These are phyloP conservation scores for Candida sp. DNA, from an alignment of 1,139 yeast genomes.

Conservation along the genomic window DNA sequence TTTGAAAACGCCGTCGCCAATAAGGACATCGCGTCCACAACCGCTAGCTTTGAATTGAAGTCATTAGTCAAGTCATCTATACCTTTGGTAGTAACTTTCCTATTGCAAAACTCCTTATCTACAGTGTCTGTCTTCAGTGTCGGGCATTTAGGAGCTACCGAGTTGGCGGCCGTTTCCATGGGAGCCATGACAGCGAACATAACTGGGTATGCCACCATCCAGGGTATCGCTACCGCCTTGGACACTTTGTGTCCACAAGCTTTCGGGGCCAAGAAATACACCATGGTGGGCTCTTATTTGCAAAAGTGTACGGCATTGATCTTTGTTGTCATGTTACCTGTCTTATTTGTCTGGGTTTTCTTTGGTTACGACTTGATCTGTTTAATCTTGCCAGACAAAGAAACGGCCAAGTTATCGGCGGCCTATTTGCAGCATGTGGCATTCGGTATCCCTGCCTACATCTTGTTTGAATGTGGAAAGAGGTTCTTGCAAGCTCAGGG, in stretches of 20 bases:
- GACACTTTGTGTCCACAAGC: constrained; percentile 67
- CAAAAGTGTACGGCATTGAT: constrained; percentile 61
- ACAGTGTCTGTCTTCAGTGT: constrained; percentile 63
- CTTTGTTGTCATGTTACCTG: constrained; percentile 49
- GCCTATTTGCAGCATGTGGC: constrained; percentile 53
- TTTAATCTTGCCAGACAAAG: constrained; percentile 46
- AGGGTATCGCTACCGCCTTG: constrained; percentile 61
- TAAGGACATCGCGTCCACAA: constrained; percentile 29
- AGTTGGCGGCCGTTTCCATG: constrained; percentile 63
- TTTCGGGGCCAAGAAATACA: constrained; percentile 58
- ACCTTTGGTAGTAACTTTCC: constrained; percentile 57
- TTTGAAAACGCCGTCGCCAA: constrained; percentile 41
- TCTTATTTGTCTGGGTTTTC: constrained; percentile 53
- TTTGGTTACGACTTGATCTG: constrained; percentile 44
- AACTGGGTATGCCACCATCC: constrained; percentile 61
- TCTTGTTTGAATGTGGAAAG: constrained; percentile 73
- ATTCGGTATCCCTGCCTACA: constrained; percentile 66
- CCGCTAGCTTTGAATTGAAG: constrained; percentile 38
- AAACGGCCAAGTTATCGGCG: constrained; percentile 56
- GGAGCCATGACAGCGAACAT: constrained; percentile 69
- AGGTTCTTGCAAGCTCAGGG: constrained; percentile 81
- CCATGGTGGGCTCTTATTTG: constrained; percentile 55
- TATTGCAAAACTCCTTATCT: constrained; percentile 58
- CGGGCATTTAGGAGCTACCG: constrained; percentile 62
- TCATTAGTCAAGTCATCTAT: constrained; percentile 47